Percentiles rank a stretch among this genome's conserved stretches.
Evolutionary conservation across 805 yeast genomes (phyloP).

Genomic region (Lipomyces oligophaga): DNA sequence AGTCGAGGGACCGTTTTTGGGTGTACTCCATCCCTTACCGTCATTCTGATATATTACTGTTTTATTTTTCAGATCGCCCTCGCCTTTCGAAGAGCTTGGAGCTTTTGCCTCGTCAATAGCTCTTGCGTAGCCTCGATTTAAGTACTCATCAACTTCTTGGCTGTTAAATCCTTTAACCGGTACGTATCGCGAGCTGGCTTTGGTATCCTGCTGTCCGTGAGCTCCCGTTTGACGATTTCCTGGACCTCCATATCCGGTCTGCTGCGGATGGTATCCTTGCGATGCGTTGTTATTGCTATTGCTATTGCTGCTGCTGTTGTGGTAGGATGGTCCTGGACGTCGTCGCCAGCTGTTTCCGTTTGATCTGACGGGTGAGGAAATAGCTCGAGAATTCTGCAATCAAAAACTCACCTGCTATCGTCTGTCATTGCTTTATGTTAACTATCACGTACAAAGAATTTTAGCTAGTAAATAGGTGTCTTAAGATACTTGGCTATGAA

Average conservation of each 20-base stretch:
- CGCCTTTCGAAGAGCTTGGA: background rate
- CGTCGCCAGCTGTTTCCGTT: constrained; percentile 27
- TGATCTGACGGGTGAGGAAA: too few species aligned
- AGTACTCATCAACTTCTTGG: constrained; percentile 25
- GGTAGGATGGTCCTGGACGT: constrained; percentile 4
- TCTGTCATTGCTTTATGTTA: constrained; percentile 1
- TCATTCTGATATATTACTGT: constrained; percentile 14
- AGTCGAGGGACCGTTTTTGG: constrained; percentile 18
- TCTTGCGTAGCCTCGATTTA: constrained; percentile 17
- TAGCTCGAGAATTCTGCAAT: too few species aligned
- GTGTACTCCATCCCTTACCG: constrained; percentile 21
- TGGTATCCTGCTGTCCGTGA: background rate
- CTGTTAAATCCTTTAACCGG: constrained; percentile 24
- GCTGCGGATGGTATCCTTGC: constrained; percentile 1
- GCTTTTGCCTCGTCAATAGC: constrained; percentile 19
- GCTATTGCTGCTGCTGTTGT: constrained; percentile 7
- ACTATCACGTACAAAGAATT: too few species aligned
- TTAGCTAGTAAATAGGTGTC: too few species aligned
- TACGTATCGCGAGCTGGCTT: constrained; percentile 3
- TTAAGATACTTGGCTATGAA: too few species aligned
- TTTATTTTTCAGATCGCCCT: background rate
- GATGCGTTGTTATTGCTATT: constrained; percentile 6
- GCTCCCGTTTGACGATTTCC: too few species aligned
- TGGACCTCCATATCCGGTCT: too few species aligned
- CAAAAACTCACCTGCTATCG: constrained; percentile 1